Conservation (phyloP, 306 rosid genomes). For the Corylus avellana region DNA sequence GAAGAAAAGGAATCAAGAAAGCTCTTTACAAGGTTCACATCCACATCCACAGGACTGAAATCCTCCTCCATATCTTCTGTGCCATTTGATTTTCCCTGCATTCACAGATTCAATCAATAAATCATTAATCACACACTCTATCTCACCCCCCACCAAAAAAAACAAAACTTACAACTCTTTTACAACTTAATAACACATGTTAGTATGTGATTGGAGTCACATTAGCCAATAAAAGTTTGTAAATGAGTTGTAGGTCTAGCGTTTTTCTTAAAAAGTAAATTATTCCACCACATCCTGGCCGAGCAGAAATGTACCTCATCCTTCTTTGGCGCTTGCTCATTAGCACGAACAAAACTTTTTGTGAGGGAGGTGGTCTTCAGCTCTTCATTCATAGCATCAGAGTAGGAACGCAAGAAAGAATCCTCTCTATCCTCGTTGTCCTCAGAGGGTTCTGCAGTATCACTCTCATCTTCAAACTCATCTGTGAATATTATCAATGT, state of each 20-base stretch:
- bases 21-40: slow-evolving; percentile 89
- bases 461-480: slow-evolving; percentile 67
- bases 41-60: slow-evolving; percentile 86
- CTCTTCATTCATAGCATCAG: slow-evolving; percentile 70
- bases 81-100: slow-evolving; percentile 69
- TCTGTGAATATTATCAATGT: slow-evolving; percentile 44
- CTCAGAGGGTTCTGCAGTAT: slow-evolving; percentile 40
- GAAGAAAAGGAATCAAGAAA: slow-evolving; percentile 88
- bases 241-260: too few relatives aligned
- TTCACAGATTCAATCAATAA: slow-evolving; percentile 11
- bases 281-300: too few relatives aligned
- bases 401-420: slow-evolving; percentile 65
- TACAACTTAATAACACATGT: too few relatives aligned
- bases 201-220: too few relatives aligned
- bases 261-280: too few relatives aligned
- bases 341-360: slow-evolving; percentile 82
- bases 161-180: too few relatives aligned
- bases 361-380: slow-evolving; percentile 68
- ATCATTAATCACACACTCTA: not conserved
- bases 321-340: slow-evolving; percentile 62
- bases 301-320: slow-evolving; percentile 55
- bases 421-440: slow-evolving; percentile 46
- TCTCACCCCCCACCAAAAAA: too few relatives aligned
- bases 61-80: slow-evolving; percentile 71
- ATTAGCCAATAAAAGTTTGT: too few relatives aligned